Evolutionary conservation across 192 early-diverging fungal species (phyloP).

Genomic region (Dissophora ornata): DNA sequence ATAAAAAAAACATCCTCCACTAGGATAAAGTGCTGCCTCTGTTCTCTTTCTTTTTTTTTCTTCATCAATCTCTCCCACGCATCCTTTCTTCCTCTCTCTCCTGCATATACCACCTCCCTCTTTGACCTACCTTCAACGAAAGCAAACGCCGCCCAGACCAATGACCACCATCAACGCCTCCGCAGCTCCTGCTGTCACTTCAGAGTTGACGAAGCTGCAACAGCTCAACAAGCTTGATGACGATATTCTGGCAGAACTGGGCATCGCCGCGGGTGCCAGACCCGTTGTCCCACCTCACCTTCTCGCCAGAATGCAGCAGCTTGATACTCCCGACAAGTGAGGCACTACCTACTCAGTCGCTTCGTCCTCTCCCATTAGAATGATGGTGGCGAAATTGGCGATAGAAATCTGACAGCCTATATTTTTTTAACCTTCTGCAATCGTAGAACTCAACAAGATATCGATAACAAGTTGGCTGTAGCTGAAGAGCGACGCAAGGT

Average conservation of each 20-base stretch:
- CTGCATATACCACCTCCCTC: neutral
- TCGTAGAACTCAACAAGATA: slow-evolving; percentile 42
- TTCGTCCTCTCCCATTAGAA: no score
- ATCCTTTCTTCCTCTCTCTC: no score
- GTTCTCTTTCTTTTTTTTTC: neutral
- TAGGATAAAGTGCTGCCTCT: no score
- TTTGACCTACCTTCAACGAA: neutral
- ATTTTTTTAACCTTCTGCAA: no score
- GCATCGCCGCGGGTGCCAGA: slow-evolving; percentile 21
- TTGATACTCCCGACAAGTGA: slow-evolving; percentile 39
- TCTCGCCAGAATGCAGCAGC: slow-evolving; percentile 28
- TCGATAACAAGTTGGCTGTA: slow-evolving; percentile 47
- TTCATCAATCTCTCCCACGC: neutral
- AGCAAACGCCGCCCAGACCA: no score
- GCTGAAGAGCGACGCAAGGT: slow-evolving; percentile 53
- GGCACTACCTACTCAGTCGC: neutral
- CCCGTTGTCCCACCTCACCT: slow-evolving; percentile 46
- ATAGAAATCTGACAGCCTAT: no score
- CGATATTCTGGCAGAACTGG: slow-evolving; percentile 32
- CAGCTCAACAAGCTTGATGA: slow-evolving; percentile 17
- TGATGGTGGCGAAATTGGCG: no score
- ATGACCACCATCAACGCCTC: slow-evolving; percentile 20
- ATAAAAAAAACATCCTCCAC: no score
- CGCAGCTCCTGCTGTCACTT: neutral
- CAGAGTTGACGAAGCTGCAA: slow-evolving; percentile 18